These are phyloP conservation scores for Lepiota venenata DNA, from an alignment of 768 basidiomycete species.

Conservation along the genomic window DNA sequence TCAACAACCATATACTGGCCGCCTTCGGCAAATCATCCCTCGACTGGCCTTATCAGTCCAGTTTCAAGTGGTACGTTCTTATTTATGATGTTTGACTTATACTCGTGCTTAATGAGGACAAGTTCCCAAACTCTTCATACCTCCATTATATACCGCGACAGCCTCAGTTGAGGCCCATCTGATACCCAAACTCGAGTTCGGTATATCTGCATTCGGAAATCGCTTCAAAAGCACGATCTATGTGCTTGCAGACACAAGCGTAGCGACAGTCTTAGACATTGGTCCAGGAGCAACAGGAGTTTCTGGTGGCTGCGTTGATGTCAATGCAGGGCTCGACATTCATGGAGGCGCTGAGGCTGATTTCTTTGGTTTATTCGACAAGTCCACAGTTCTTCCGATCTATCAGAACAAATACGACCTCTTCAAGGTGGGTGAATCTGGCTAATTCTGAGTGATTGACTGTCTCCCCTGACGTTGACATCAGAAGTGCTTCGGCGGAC, in stretches of 20 bases:
- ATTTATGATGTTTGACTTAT: background rate
- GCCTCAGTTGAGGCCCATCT: constrained; percentile 43
- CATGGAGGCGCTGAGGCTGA: constrained; percentile 8
- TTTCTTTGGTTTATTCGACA: constrained; percentile 8
- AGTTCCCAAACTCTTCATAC: constrained; percentile 37
- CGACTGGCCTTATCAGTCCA: constrained; percentile 26
- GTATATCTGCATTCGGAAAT: constrained; percentile 37
- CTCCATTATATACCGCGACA: constrained; percentile 33
- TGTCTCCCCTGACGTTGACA: background rate
- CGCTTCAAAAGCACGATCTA: constrained; percentile 34
- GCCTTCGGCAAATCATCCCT: constrained; percentile 11
- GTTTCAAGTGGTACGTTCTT: constrained; percentile 38
- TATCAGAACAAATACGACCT: constrained; percentile 2
- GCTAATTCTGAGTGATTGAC: background rate
- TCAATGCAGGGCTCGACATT: constrained; percentile 6
- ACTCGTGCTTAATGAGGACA: constrained; percentile 9
- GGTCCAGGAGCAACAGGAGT: background rate
- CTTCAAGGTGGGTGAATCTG: background rate
- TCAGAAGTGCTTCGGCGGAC: background rate
- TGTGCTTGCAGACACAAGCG: constrained; percentile 36
- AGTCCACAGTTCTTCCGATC: background rate
- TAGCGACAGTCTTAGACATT: constrained; percentile 24
- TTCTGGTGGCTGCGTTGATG: constrained; percentile 4
- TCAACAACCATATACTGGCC: constrained; percentile 3
- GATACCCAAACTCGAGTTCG: constrained; percentile 43